Evolutionary conservation across 148 eudicot species (phyloP), one percentile per base, ranked within the genome.

Genomic region (Rhododendron ferrugineum): DNA sequence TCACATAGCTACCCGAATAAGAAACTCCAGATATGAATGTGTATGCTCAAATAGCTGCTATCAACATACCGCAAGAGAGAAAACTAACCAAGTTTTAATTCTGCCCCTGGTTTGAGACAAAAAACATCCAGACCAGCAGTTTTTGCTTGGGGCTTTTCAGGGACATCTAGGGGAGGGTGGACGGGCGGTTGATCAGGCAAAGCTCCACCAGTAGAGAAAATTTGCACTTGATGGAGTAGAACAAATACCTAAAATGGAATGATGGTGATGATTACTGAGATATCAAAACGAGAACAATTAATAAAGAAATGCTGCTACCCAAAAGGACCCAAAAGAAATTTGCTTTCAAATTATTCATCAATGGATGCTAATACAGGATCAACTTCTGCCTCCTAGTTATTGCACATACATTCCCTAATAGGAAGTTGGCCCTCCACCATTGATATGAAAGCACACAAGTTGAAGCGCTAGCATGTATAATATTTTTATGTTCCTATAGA

Each of bases 171-270:
- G 40, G 93, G 86, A 82, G 92, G 86, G 84, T 72, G 83, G 37
- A 94, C 58, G 28, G 94, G 95, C 28, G 95, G 94, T 78, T 92
- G 88, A 86, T 97, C 99, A 85, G 93, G 94, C 91, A 95, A 89
- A 62, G 89, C 80, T 93, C 89, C 92, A 81, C 99, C 99, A 76
- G 86, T 88, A 42, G 93, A 94, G 90, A 95, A 95, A 58, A 90
- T 84, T 81, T 84, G 98, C 84, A 97, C 92, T 88, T 97, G 99
- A 92, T 90, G 93, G 82, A 93, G 93, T 78, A 97, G 94, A 50
- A 95, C 96, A 91, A 97, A 92, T 79, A 91, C 96, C 99, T 97
- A 89, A 52, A 85, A 75, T 80, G 16, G 42, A 82, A 85, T 46
- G 22, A 83, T 23, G 52, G n/a, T 34, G 50, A 37, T 36, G 68